Evolutionary conservation across 2,329 filamentous ascomycete genomes (phyloP), one percentile per base, ranked within the genome.

Genomic region (Ophiocordyceps camponoti-leonardi): DNA sequence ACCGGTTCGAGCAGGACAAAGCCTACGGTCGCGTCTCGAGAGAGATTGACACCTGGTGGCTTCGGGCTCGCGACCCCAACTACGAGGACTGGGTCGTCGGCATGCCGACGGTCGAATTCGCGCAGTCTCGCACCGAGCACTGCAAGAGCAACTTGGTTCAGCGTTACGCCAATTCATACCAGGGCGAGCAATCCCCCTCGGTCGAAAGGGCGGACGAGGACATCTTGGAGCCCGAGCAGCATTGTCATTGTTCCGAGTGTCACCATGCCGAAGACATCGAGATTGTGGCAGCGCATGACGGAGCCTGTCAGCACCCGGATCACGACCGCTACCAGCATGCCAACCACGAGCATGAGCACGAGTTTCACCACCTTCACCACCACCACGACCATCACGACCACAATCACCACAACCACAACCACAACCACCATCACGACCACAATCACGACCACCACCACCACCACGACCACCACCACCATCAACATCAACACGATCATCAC

Each of bases 11-110:
- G 53, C 73, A 78, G 53, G 75, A 81, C 54, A 66, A 65, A 28
- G 61, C 64, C 11, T 79, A 79, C 50, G 74, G 74, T 1, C 68
- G 73, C 35, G 76, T 81, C 0, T 81, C 77, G 1, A 66, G 75
- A 49, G 77, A 81, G 56, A 71, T 81, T 44, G 77, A 81, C 54
- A 68, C 67, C 2, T 81, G 77, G 77, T 81, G 77, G 76, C 66
- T 75, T 41, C 68, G 67, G 43, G 73, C 73, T 40, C 68, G 75
- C 39, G 73, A 79, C 49, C 71, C 72, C 2, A 80, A 79, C 52
- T 72, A 72, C 48, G 72, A 75, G 39, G 69, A 71, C 20, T 77
- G 73, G 70, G 67, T 71, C 28, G 66, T 75, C 0, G 65, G 65
- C 1, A 79, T 80, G 72, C 75, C 75, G 3, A 70, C 73, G 2